phyloP scores from a whole-genome alignment of 1,139 yeast species.

The Yamadazyma sp. region DNA sequence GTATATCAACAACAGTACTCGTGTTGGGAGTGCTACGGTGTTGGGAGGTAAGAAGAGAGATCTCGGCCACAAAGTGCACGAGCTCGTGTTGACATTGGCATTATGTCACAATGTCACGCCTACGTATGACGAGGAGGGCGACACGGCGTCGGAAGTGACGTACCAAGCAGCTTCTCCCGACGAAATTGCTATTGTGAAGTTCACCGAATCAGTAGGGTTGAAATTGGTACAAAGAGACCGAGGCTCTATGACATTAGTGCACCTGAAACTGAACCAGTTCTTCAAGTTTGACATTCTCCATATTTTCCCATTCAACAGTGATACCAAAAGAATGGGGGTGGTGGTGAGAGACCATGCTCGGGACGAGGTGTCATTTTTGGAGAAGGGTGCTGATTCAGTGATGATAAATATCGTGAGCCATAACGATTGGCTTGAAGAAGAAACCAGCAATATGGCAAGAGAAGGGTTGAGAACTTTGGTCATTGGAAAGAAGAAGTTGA shows the following conservation, averaged over 20 bases:
- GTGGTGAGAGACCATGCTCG: slow-evolving; percentile 62
- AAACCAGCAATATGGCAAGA: slow-evolving; percentile 95
- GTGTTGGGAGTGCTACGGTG: slow-evolving; percentile 18
- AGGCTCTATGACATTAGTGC: slow-evolving; percentile 64
- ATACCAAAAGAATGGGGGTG: slow-evolving; percentile 95
- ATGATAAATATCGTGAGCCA: slow-evolving; percentile 82
- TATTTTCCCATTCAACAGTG: slow-evolving; percentile 92
- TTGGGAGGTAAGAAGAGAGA: slow-evolving; percentile 42
- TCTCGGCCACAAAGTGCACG: slow-evolving; percentile 73
- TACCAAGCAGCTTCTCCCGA: slow-evolving; percentile 99
- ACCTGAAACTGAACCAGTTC: slow-evolving; percentile 54
- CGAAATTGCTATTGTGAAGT: slow-evolving; percentile 94
- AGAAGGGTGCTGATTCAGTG: slow-evolving; percentile 97
- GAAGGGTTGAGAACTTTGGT: slow-evolving; percentile 96
- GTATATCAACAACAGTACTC: slow-evolving; percentile 45
- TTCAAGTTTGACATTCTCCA: slow-evolving; percentile 69
- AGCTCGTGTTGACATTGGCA: slow-evolving; percentile 77
- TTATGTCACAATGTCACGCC: slow-evolving; percentile 91
- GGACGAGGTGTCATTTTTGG: slow-evolving; percentile 78
- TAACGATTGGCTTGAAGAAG: slow-evolving; percentile 97
- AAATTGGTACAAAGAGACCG: slow-evolving; percentile 81
- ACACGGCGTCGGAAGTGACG: slow-evolving; percentile 37
- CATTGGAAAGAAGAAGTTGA: slow-evolving; percentile 75
- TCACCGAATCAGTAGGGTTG: slow-evolving; percentile 84
- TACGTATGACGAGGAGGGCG: slow-evolving; percentile 23